A percentile compares a stretch with the other conserved stretches of the same genome.
Evolutionary conservation across 257 asterid species (phyloP).

Genomic region (Solanum ossicruentum): DNA sequence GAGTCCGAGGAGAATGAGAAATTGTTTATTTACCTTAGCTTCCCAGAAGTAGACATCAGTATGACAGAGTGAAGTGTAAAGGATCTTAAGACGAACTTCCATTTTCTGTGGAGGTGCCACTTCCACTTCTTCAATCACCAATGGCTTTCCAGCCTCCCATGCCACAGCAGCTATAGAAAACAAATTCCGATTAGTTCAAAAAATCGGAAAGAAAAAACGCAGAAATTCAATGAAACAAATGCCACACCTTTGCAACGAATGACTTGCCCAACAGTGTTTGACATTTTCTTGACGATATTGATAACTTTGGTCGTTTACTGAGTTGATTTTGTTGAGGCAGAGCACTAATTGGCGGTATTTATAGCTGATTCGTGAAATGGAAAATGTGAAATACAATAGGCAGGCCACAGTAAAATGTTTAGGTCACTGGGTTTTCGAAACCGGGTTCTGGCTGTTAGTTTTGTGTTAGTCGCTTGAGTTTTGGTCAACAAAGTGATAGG

Average conservation of each 20-base stretch:
- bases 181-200: background rate
- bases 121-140: conserved; percentile 62
- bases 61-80: conserved; percentile 63
- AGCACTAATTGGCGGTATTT: background rate
- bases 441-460: too few species aligned
- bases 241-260: conserved; percentile 55
- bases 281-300: conserved; percentile 12
- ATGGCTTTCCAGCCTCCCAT: conserved; percentile 70
- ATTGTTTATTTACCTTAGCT: conserved; percentile 39
- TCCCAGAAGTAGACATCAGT: conserved; percentile 80
- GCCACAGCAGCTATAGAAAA: conserved; percentile 52
- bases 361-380: background rate
- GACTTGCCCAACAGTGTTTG: conserved; percentile 39
- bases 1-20: too few species aligned
- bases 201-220: background rate
- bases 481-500: too few species aligned
- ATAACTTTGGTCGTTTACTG: background rate
- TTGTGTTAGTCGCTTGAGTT: too few species aligned
- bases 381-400: background rate
- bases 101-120: conserved; percentile 74
- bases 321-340: background rate
- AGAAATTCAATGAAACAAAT: background rate
- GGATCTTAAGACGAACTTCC: conserved; percentile 68
- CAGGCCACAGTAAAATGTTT: background rate
- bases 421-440: too few species aligned